phyloP scores from a whole-genome alignment of 352 stramenopile genomes.

The Globisporangium cederbergense region DNA sequence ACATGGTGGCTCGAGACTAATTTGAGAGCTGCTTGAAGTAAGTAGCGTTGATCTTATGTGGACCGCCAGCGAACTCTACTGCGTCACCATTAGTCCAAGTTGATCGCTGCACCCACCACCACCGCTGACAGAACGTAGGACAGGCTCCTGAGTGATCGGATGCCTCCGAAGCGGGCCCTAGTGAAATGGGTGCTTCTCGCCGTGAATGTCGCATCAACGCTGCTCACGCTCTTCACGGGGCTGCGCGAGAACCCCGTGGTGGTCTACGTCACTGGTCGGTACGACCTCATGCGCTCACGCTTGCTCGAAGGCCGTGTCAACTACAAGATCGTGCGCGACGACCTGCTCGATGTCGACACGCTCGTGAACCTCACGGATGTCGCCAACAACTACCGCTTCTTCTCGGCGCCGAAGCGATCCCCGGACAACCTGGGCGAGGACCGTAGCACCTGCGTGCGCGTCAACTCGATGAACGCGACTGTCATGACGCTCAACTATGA shows the following conservation, averaged over 20 bases:
- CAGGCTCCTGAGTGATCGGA: no score
- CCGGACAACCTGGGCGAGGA: slow-evolving; percentile 29
- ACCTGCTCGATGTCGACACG: slow-evolving; percentile 8
- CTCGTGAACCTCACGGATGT: slow-evolving; percentile 18
- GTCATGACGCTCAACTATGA: slow-evolving; percentile 27
- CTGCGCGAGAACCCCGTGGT: background rate
- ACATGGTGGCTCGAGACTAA: no score
- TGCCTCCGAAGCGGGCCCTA: no score
- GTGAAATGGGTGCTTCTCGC: background rate
- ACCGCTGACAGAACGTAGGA: no score
- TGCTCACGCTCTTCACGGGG: slow-evolving; percentile 1
- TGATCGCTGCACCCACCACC: no score
- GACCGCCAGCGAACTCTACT: no score
- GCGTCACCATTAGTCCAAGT: no score
- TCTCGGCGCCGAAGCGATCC: slow-evolving; percentile 26
- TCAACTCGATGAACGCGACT: slow-evolving; percentile 36
- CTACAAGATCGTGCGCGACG: slow-evolving; percentile 20
- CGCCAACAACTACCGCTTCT: slow-evolving; percentile 15
- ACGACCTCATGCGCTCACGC: slow-evolving; percentile 12
- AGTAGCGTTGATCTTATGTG: no score
- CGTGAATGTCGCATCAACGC: background rate
- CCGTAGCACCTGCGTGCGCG: slow-evolving; percentile 31
- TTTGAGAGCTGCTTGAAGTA: no score
- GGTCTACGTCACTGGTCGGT: background rate
- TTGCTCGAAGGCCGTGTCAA: slow-evolving; percentile 19